phyloP scores from a whole-genome alignment of 352 stramenopile species.

The Pythium plurisporium region DNA sequence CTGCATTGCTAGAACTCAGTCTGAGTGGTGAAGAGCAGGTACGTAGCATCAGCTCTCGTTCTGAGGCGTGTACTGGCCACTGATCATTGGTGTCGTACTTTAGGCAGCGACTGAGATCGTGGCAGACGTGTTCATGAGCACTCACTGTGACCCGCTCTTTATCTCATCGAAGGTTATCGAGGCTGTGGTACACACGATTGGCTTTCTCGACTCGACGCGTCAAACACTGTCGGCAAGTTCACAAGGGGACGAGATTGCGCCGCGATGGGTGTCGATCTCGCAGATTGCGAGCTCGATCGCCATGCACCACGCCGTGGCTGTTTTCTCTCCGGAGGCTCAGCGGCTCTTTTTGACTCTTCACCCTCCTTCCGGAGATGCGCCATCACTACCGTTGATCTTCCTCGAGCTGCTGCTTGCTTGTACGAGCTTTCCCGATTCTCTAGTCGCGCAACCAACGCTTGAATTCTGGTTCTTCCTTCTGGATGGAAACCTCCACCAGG shows the following conservation, averaged over 20 bases:
- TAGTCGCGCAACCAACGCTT: slow-evolving; percentile 64
- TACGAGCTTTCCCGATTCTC: slow-evolving; percentile 45
- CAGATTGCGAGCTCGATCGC: slow-evolving; percentile 20
- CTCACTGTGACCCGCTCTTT: slow-evolving; percentile 7
- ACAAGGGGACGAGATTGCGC: neutral
- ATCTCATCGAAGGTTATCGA: slow-evolving; percentile 11
- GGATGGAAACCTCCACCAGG: slow-evolving; percentile 47
- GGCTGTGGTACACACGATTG: slow-evolving; percentile 28
- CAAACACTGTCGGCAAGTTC: neutral
- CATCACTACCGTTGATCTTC: slow-evolving; percentile 24
- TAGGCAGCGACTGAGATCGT: slow-evolving; percentile 61
- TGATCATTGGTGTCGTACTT: neutral
- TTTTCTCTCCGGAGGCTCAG: slow-evolving; percentile 15
- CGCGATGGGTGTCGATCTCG: slow-evolving; percentile 13
- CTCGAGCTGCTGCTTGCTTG: slow-evolving; percentile 63
- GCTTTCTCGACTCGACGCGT: slow-evolving; percentile 20
- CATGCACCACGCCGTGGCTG: slow-evolving; percentile 17
- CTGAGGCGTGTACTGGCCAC: neutral
- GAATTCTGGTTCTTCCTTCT: slow-evolving; percentile 89
- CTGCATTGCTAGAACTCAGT: slow-evolving; percentile 1
- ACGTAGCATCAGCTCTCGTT: neutral
- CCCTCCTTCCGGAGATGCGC: too few species aligned
- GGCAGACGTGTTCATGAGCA: slow-evolving; percentile 50
- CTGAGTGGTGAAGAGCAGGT: neutral
- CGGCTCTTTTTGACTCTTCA: slow-evolving; percentile 1